Conservation (phyloP, 2,329 filamentous ascomycete species). For the Thelonectria discophora region DNA sequence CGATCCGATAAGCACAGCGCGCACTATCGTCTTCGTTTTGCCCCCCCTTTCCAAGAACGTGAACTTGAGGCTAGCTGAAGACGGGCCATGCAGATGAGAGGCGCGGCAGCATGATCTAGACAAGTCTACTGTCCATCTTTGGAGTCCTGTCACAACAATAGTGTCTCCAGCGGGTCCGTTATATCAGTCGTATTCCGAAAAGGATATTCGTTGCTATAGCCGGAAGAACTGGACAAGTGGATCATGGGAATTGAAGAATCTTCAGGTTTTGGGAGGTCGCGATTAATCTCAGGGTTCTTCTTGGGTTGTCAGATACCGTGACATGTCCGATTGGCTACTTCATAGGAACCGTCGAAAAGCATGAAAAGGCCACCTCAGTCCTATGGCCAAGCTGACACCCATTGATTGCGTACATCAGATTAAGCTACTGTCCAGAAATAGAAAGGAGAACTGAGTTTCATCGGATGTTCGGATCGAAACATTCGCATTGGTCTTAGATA, state of each 20-base stretch:
- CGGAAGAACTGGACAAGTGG: too few species aligned
- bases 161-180: neutral
- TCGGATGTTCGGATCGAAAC: neutral
- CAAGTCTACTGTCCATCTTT: neutral
- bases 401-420: neutral
- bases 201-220: neutral
- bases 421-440: slow-evolving; percentile 59
- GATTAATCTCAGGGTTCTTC: too few species aligned
- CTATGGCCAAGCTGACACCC: neutral
- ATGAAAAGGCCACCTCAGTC: neutral
- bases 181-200: neutral
- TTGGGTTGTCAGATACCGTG: too few species aligned
- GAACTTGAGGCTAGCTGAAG: neutral
- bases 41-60: neutral
- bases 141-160: neutral
- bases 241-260: too few species aligned
- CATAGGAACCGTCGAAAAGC: too few species aligned
- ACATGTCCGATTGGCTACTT: too few species aligned
- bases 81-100: neutral
- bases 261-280: too few species aligned
- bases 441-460: neutral
- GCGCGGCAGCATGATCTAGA: neutral
- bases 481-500: neutral
- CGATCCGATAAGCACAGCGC: neutral
- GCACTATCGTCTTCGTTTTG: neutral